A percentile compares a stretch with the other conserved stretches of the same genome.
Evolutionary conservation across 2,329 filamentous ascomycete species (phyloP).

Genomic region (Aspergillus pseudoterreus): DNA sequence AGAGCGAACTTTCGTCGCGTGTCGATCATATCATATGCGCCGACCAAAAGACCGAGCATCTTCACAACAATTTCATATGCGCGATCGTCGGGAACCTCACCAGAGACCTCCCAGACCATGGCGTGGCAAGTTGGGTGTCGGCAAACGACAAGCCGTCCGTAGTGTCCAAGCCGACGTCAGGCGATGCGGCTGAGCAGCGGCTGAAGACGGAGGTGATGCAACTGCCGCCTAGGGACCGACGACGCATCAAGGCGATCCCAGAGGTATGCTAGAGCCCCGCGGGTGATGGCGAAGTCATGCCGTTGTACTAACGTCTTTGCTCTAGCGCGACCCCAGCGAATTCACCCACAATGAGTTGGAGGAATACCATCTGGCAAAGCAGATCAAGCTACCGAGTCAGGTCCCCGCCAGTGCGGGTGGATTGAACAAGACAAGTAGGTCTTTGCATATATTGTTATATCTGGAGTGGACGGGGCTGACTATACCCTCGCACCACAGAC

Average conservation of each 20-base stretch:
- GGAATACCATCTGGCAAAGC: slow-evolving; percentile 44
- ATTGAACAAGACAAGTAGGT: slow-evolving; percentile 73
- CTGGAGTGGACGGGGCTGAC: slow-evolving; percentile 11
- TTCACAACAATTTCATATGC: slow-evolving; percentile 61
- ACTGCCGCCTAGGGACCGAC: slow-evolving; percentile 56
- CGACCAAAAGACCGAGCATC: slow-evolving; percentile 52
- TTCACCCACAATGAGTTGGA: slow-evolving; percentile 33
- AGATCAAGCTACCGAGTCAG: slow-evolving; percentile 55
- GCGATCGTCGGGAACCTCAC: slow-evolving; percentile 57
- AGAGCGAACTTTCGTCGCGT: slow-evolving; percentile 56
- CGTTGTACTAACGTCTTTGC: slow-evolving; percentile 7
- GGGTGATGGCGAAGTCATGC: not conserved
- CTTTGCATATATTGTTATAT: slow-evolving; percentile 7
- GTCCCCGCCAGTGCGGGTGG: slow-evolving; percentile 67
- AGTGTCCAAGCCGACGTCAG: slow-evolving; percentile 49
- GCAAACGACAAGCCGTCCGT: slow-evolving; percentile 53
- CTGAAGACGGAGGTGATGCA: slow-evolving; percentile 64
- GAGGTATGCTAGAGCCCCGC: slow-evolving; percentile 35
- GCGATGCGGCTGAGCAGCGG: slow-evolving; percentile 60
- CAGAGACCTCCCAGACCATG: slow-evolving; percentile 59
- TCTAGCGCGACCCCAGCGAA: slow-evolving; percentile 35
- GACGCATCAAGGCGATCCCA: slow-evolving; percentile 54
- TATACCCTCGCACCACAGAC: slow-evolving; percentile 32
- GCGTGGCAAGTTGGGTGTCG: slow-evolving; percentile 62
- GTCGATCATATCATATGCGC: slow-evolving; percentile 54